Percentiles rank a stretch among this genome's conserved stretches.
Conservation (phyloP, 139 green algal genomes). For the Chlamydomonas sphaeroides region DNA sequence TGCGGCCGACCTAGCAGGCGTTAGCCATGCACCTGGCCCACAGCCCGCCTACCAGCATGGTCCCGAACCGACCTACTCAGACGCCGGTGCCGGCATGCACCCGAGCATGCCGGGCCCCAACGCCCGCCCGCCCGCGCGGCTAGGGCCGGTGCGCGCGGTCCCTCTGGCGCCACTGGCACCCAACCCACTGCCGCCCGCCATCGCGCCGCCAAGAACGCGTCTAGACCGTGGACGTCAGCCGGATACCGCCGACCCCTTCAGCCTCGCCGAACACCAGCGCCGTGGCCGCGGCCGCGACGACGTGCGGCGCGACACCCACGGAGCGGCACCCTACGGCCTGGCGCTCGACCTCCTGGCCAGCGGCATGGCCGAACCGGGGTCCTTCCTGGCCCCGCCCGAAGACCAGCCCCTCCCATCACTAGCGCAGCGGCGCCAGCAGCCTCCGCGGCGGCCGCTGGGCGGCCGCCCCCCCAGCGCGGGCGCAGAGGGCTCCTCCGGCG, state of each 20-base stretch:
- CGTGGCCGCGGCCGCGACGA: not conserved
- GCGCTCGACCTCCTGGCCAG: conserved; percentile 18
- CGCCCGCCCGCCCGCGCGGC: not conserved
- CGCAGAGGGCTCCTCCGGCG: no score
- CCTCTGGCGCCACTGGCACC: not conserved
- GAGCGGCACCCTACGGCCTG: conserved; percentile 26
- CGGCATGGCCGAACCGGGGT: not conserved
- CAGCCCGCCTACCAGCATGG: not conserved
- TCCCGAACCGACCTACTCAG: not conserved
- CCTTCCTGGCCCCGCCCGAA: no score
- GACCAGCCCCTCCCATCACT: no score
- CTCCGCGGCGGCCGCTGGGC: not conserved
- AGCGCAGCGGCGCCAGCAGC: not conserved
- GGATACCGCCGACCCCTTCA: not conserved
- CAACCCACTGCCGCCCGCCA: no score
- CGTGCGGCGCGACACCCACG: not conserved
- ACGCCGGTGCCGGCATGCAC: no score
- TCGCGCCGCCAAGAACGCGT: no score
- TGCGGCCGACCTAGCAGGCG: conserved; percentile 8
- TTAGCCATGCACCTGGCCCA: no score
- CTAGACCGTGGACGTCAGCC: no score
- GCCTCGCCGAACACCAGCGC: not conserved
- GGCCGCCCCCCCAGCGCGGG: not conserved
- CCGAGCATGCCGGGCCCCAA: no score
- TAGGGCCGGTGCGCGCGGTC: not conserved